Conservation (phyloP, 2,329 filamentous ascomycete genomes). For the Penicillium janthinellum region DNA sequence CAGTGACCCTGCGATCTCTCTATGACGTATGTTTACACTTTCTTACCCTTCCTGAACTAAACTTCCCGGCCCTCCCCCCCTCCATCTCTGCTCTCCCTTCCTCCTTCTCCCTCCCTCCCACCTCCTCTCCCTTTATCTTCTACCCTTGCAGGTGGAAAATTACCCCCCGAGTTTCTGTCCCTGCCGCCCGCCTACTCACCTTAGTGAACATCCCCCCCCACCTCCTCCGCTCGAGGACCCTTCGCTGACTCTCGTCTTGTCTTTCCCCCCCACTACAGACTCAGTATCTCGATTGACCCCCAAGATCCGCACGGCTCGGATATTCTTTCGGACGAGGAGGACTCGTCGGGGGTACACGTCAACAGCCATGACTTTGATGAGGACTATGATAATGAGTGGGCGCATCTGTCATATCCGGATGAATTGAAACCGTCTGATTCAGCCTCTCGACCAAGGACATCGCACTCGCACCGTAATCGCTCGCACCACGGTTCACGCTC, state of each 20-base stretch:
- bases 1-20: conserved; percentile 18
- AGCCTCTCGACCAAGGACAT: conserved; percentile 46
- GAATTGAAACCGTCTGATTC: conserved; percentile 53
- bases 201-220: background rate
- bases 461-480: conserved; percentile 45
- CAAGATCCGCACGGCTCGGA: conserved; percentile 42
- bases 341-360: conserved; percentile 48
- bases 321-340: conserved; percentile 48
- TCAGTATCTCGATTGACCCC: conserved; percentile 48
- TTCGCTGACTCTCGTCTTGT: conserved; percentile 3
- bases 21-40: conserved; percentile 29
- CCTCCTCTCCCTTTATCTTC: background rate
- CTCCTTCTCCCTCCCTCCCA: background rate
- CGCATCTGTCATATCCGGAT: conserved; percentile 45
- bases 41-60: background rate
- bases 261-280: conserved; percentile 29
- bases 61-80: background rate
- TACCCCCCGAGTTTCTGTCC: background rate
- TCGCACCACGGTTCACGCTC: conserved; percentile 41
- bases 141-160: background rate
- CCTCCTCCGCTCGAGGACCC: background rate
- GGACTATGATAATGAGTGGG: conserved; percentile 43
- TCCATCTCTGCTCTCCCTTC: background rate
- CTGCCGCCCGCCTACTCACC: background rate
- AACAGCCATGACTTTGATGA: conserved; percentile 43